These are phyloP conservation scores for Annona cherimola DNA, from an alignment of 164 flowering plant genomes.

Conservation along the genomic window DNA sequence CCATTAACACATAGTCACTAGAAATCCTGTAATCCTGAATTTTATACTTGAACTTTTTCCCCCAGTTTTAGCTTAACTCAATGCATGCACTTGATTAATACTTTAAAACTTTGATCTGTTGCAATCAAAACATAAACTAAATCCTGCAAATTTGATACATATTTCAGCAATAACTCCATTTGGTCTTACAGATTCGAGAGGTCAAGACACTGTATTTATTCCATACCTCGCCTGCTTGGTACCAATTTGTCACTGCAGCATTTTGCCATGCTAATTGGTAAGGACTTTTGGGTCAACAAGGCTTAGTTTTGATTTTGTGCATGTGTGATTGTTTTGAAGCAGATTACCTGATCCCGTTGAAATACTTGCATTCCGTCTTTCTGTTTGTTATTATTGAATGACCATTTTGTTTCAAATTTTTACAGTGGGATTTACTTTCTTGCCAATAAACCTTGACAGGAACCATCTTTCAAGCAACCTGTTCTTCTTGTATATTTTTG, in stretches of 20 bases:
- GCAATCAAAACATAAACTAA: too few species aligned
- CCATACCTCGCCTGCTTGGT: constrained; percentile 82
- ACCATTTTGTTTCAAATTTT: not conserved
- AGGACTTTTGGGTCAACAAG: constrained; percentile 19
- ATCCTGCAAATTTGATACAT: too few species aligned
- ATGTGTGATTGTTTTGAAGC: not conserved
- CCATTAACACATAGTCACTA: too few species aligned
- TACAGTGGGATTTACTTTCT: constrained; percentile 7
- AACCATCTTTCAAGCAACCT: constrained; percentile 96
- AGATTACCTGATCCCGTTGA: not conserved
- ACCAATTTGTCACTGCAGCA: constrained; percentile 89
- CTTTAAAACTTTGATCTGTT: too few species aligned
- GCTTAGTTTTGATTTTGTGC: not conserved
- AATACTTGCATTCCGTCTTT: not conserved
- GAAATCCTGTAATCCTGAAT: too few species aligned
- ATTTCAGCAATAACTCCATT: too few species aligned
- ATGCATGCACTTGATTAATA: too few species aligned
- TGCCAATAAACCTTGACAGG: constrained; percentile 40
- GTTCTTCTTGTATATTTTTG: constrained; percentile 94
- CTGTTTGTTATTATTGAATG: not conserved
- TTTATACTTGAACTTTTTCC: too few species aligned
- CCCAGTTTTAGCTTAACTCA: too few species aligned
- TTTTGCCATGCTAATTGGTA: constrained; percentile 97
- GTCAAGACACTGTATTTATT: constrained; percentile 51
- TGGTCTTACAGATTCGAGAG: constrained; percentile 3